Percentiles rank a stretch among this genome's conserved stretches.
Evolutionary conservation across 192 early-diverging fungal genomes (phyloP).

Genomic region (Backusella luteola): DNA sequence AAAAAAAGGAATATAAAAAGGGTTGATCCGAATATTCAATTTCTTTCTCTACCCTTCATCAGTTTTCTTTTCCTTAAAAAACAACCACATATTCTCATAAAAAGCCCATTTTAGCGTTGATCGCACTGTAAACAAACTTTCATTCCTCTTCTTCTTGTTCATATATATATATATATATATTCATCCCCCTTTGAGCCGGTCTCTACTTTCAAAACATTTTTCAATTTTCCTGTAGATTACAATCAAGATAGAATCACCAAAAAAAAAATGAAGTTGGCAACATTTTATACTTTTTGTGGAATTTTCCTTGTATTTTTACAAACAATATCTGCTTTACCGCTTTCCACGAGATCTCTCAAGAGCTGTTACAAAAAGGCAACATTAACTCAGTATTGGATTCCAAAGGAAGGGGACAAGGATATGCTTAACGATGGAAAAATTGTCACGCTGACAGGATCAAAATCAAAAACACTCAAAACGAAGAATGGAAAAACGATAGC

Average conservation of each 20-base stretch:
- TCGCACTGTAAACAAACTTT: not conserved
- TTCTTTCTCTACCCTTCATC: not conserved
- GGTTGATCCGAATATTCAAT: not conserved
- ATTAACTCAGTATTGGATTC: conserved; percentile 41
- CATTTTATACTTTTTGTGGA: conserved; percentile 2
- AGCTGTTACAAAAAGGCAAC: conserved; percentile 17
- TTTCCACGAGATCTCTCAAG: not conserved
- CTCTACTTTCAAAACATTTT: not conserved
- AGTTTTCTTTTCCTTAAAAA: not conserved
- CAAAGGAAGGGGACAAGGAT: conserved; percentile 36
- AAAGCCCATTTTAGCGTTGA: not conserved
- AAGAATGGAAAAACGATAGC: conserved; percentile 28
- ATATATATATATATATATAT: not conserved
- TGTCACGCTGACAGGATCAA: conserved; percentile 23
- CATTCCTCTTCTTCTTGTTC: not conserved
- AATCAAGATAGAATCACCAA: not conserved
- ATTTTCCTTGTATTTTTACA: not conserved
- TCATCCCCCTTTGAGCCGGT: not conserved
- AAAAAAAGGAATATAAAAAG: not conserved
- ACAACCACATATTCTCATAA: not conserved
- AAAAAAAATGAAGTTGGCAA: not conserved
- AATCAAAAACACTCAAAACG: conserved; percentile 19
- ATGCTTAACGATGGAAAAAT: conserved; percentile 37
- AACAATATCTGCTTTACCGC: not conserved
- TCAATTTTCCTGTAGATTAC: not conserved